Evolutionary conservation across 225 moss, liverwort and hornwort species (phyloP).

Genomic region (Marchantia polymorpha): DNA sequence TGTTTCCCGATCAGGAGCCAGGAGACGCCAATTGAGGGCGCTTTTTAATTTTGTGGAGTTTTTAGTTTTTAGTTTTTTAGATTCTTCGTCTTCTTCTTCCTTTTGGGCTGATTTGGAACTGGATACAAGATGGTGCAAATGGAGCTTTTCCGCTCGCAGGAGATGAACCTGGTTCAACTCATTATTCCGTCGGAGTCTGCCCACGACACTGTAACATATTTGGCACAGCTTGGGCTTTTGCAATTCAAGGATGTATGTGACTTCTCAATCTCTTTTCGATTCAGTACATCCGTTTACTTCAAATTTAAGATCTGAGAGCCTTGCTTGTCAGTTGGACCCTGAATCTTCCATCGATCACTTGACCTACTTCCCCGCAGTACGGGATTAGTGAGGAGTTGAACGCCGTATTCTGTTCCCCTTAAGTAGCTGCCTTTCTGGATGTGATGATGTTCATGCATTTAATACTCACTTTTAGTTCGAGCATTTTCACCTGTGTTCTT

Average conservation of each 20-base stretch:
- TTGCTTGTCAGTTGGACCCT: not conserved
- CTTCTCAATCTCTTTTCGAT: not conserved
- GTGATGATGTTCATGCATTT: not conserved
- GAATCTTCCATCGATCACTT: not conserved
- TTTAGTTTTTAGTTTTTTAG: not conserved
- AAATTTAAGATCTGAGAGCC: not conserved
- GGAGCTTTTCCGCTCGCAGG: conserved; percentile 96
- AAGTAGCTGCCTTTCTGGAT: not conserved
- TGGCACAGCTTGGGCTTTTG: conserved; percentile 89
- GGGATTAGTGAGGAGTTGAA: not conserved
- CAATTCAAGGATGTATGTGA: conserved; percentile 89
- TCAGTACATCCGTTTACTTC: not conserved
- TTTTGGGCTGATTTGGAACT: conserved; percentile 5
- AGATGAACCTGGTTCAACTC: conserved; percentile 93
- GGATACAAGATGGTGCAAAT: conserved; percentile 62
- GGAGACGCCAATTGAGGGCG: conserved; percentile 7
- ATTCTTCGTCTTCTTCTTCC: not conserved
- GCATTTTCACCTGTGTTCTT: not conserved
- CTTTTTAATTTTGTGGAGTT: conserved; percentile 8
- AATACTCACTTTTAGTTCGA: not conserved
- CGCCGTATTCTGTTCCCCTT: not conserved
- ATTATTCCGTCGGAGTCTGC: conserved; percentile 97
- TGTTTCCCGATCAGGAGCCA: not conserved
- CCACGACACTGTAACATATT: conserved; percentile 80
- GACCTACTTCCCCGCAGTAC: not conserved